Evolutionary conservation across 2,329 filamentous ascomycete species (phyloP).

Genomic region (Alternaria infectoria): DNA sequence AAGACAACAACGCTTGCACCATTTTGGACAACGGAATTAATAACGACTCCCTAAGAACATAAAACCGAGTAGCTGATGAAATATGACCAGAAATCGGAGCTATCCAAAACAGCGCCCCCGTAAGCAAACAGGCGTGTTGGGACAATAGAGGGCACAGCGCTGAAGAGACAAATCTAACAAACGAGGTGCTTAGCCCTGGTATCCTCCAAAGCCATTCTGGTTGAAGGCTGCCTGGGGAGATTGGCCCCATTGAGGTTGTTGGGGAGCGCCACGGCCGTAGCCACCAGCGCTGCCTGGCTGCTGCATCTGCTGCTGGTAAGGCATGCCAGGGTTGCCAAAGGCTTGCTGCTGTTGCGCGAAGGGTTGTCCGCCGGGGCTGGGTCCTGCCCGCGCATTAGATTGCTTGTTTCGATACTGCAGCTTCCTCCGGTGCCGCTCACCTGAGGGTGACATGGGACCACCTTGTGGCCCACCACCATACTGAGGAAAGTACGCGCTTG

Average conservation of each 20-base stretch:
- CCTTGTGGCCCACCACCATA: constrained; percentile 72
- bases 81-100: constrained; percentile 37
- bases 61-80: constrained; percentile 41
- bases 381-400: constrained; percentile 54
- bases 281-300: constrained; percentile 74
- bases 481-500: constrained; percentile 87
- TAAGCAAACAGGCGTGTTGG: constrained; percentile 45
- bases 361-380: constrained; percentile 67
- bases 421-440: constrained; percentile 49
- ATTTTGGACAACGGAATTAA: constrained; percentile 34
- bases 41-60: constrained; percentile 38
- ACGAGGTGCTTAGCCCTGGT: constrained; percentile 59
- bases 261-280: constrained; percentile 76
- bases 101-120: constrained; percentile 47
- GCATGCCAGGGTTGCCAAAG: constrained; percentile 66
- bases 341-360: constrained; percentile 61
- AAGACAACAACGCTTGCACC: constrained; percentile 27
- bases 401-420: constrained; percentile 44
- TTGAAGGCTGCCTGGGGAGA: constrained; percentile 55
- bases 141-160: constrained; percentile 38
- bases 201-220: constrained; percentile 64
- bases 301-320: constrained; percentile 53
- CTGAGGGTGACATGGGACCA: constrained; percentile 65
- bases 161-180: constrained; percentile 31
- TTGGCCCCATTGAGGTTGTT: constrained; percentile 61